Evolutionary conservation across 352 stramenopile genomes (phyloP).

Genomic region (Phytophthora idaei): DNA sequence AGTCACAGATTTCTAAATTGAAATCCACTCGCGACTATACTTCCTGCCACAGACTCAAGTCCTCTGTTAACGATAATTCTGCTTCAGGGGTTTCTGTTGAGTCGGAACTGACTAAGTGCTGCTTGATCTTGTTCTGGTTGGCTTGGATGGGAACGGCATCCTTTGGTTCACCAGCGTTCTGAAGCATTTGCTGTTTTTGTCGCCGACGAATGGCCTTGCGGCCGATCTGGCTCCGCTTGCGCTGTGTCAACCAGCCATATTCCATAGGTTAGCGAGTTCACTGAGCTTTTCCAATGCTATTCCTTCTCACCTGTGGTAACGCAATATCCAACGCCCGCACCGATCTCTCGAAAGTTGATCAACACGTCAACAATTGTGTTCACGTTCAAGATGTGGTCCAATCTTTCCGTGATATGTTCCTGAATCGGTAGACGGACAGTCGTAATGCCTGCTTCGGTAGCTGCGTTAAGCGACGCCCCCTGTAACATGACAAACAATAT

Average conservation of each 20-base stretch:
- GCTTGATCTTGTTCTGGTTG: constrained; percentile 13
- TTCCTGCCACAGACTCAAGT: constrained; percentile 25
- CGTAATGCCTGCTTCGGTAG: constrained; percentile 48
- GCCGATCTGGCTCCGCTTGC: constrained; percentile 48
- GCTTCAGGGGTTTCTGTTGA: not conserved
- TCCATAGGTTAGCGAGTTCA: constrained; percentile 2
- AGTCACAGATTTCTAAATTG: constrained; percentile 4
- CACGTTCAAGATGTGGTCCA: constrained; percentile 84
- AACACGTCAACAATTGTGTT: constrained; percentile 81
- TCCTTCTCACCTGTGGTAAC: constrained; percentile 52
- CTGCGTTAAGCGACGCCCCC: constrained; percentile 62
- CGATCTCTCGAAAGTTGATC: constrained; percentile 51
- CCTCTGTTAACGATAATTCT: constrained; percentile 20
- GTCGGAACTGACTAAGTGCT: not conserved
- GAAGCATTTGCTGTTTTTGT: constrained; percentile 22
- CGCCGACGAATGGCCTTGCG: constrained; percentile 42
- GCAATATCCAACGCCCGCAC: constrained; percentile 45
- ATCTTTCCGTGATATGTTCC: constrained; percentile 64
- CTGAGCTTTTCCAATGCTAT: not conserved
- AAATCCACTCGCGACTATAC: not conserved
- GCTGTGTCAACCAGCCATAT: constrained; percentile 24
- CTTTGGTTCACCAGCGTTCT: constrained; percentile 4
- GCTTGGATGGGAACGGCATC: constrained; percentile 1
- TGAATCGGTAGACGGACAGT: constrained; percentile 77
- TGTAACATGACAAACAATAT: constrained; percentile 17